Conservation (phyloP, 2,329 filamentous ascomycete genomes). For the Tolypocladium pustulatum region DNA sequence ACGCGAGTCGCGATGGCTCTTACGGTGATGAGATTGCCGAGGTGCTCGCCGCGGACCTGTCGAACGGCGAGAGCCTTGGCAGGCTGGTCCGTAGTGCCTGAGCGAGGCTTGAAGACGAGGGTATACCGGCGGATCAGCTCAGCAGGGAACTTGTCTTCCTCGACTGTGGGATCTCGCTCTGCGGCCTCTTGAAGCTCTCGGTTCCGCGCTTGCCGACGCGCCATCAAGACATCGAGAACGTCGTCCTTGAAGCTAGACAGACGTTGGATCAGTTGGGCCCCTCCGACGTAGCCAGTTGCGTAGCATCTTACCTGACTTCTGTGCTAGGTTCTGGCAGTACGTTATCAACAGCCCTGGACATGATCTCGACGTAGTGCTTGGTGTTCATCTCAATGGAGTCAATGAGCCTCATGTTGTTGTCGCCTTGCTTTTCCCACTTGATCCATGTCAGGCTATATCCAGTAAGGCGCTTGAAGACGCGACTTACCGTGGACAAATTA, state of each 20-base stretch:
- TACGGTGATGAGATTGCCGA: conserved; percentile 87
- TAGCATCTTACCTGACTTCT: conserved; percentile 59
- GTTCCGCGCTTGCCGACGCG: conserved; percentile 78
- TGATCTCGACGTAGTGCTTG: conserved; percentile 87
- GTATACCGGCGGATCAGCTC: conserved; percentile 91
- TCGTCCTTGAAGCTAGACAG: conserved; percentile 82
- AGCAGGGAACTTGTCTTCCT: conserved; percentile 75
- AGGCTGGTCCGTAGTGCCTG: conserved; percentile 55
- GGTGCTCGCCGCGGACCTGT: conserved; percentile 83
- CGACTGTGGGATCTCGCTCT: conserved; percentile 53
- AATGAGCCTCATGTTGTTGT: conserved; percentile 62
- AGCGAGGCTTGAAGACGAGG: conserved; percentile 87
- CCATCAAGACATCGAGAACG: conserved; percentile 93
- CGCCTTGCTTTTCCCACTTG: conserved; percentile 65
- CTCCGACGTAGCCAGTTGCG: too few species aligned
- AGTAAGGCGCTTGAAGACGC: not conserved
- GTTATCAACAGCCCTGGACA: conserved; percentile 80
- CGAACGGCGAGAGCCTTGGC: conserved; percentile 72
- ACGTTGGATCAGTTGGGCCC: not conserved
- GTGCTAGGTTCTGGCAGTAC: conserved; percentile 68
- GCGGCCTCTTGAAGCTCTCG: conserved; percentile 60
- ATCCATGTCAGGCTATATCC: not conserved
- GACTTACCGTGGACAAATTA: conserved; percentile 63
- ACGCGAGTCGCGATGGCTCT: conserved; percentile 91
- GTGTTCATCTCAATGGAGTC: conserved; percentile 84